Percentiles rank a stretch among this genome's conserved stretches.
phyloP scores from a whole-genome alignment of 192 early-diverging fungal genomes.

The Umbelopsis isabellina region DNA sequence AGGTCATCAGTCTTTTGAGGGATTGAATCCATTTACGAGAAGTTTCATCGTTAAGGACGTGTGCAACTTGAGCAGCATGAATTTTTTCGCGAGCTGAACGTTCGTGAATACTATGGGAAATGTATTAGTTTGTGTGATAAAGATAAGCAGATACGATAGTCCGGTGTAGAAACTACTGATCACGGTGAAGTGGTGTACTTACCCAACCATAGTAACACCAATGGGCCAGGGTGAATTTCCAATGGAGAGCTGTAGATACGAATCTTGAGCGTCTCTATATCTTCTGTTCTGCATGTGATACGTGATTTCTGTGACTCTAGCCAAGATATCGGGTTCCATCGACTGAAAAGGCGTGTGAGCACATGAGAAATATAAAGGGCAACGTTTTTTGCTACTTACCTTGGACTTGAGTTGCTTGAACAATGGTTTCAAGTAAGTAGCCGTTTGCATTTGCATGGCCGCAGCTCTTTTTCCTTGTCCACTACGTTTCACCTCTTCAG shows the following conservation, averaged over 20 bases:
- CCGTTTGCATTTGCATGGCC: constrained; percentile 82
- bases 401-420: constrained; percentile 82
- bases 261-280: constrained; percentile 91
- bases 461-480: constrained; percentile 80
- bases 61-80: constrained; percentile 92
- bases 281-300: constrained; percentile 82
- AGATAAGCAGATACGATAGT: neutral
- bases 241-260: constrained; percentile 91
- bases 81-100: constrained; percentile 97
- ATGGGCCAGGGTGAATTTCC: constrained; percentile 99
- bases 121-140: neutral
- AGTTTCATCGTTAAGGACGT: constrained; percentile 95
- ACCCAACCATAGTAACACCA: constrained; percentile 93
- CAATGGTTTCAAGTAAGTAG: constrained; percentile 91
- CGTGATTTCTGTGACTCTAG: constrained; percentile 90
- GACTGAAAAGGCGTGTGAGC: constrained; percentile 29
- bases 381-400: constrained; percentile 17
- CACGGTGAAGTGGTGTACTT: constrained; percentile 26
- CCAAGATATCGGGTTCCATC: constrained; percentile 85
- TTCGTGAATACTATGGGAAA: constrained; percentile 84
- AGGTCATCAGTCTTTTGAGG: constrained; percentile 96
- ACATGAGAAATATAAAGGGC: neutral
- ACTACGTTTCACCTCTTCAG: constrained; percentile 79
- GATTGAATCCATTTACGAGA: constrained; percentile 99
- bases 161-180: too few species aligned